A percentile compares a stretch with the other conserved stretches of the same genome.
Evolutionary conservation across 108 stramenopile species (phyloP).

Genomic region (Pseudonitzschia multiseries): DNA sequence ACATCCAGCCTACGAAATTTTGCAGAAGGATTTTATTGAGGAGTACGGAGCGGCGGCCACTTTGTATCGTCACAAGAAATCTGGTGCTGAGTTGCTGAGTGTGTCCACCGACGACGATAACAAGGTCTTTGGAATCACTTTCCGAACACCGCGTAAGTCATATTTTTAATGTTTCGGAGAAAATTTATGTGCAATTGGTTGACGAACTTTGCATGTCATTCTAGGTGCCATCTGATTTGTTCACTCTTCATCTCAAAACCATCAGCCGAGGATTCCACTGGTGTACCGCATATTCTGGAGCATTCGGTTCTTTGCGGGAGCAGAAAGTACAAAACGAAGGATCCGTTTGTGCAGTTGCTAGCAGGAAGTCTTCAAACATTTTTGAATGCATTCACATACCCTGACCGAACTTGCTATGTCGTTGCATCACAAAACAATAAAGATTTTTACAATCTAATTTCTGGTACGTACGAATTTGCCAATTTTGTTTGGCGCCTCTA

Average conservation of each 20-base stretch:
- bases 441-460: conserved; percentile 99
- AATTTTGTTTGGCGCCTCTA: too few relatives aligned
- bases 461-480: conserved; percentile 14
- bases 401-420: conserved; percentile 98
- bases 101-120: conserved; percentile 94
- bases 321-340: conserved; percentile 94
- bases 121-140: conserved; percentile 99
- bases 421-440: conserved; percentile 96
- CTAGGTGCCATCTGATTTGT: too few relatives aligned
- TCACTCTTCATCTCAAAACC: too few relatives aligned
- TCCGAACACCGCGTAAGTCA: conserved; percentile 87
- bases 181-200: too few relatives aligned
- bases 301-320: conserved; percentile 97
- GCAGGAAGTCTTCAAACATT: conserved; percentile 96
- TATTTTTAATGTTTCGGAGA: not conserved
- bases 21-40: conserved; percentile 64
- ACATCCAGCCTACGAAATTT: conserved; percentile 80
- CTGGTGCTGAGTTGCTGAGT: conserved; percentile 89
- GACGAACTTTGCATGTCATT: too few relatives aligned
- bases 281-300: conserved; percentile 98
- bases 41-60: conserved; percentile 87
- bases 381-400: conserved; percentile 99
- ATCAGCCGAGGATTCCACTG: conserved; percentile 87
- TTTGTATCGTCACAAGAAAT: conserved; percentile 91
- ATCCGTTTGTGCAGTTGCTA: conserved; percentile 97